phyloP scores from a whole-genome alignment of 1,139 yeast species.

The Yarrowia galli region DNA sequence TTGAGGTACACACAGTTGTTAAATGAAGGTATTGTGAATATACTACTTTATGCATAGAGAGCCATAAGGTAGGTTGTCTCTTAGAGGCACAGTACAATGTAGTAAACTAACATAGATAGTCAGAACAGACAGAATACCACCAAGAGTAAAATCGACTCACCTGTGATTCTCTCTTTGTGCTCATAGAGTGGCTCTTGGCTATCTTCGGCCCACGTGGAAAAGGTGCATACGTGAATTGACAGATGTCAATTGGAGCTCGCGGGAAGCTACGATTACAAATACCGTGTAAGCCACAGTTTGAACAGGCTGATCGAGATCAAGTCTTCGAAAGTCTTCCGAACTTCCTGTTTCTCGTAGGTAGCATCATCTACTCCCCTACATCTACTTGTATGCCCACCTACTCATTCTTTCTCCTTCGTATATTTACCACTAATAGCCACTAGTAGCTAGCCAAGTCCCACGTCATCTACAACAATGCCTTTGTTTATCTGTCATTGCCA shows the following conservation, averaged over 20 bases:
- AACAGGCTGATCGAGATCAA: no score
- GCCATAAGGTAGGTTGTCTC: conserved; percentile 13
- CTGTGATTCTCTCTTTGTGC: neutral
- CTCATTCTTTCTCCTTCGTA: no score
- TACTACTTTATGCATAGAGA: conserved; percentile 7
- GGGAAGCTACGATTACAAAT: no score
- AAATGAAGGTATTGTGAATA: conserved; percentile 1
- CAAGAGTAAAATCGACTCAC: neutral
- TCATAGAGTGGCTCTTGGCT: conserved; percentile 16
- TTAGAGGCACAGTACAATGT: neutral
- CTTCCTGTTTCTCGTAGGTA: no score
- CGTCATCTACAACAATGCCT: neutral
- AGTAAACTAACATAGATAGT: neutral
- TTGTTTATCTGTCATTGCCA: neutral
- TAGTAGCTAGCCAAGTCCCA: neutral
- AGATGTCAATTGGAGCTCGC: neutral
- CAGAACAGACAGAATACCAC: neutral
- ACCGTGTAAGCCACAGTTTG: no score
- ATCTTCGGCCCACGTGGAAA: conserved; percentile 5
- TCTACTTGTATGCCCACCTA: no score
- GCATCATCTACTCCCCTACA: no score
- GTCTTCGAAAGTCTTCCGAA: no score
- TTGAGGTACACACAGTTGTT: conserved; percentile 14
- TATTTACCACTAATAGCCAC: neutral
- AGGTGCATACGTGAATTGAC: neutral